Evolutionary conservation across 495 filamentous ascomycete species (phyloP).

Genomic region (Articulospora tetracladia): DNA sequence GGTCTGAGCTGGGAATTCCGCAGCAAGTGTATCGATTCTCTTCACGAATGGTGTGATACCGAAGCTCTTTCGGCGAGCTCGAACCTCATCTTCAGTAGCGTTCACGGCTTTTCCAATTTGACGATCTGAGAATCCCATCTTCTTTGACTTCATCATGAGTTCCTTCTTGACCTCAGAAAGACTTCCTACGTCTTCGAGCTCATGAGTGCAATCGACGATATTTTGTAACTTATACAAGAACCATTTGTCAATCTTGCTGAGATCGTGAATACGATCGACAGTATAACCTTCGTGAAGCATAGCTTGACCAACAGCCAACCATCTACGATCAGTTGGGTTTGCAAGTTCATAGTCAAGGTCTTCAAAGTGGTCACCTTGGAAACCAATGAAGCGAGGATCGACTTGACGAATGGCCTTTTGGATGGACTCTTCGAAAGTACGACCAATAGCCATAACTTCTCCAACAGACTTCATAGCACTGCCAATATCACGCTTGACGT

Average conservation of each 20-base stretch:
- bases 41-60: constrained; percentile 89
- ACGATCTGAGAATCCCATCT: constrained; percentile 94
- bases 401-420: constrained; percentile 98
- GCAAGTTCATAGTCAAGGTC: constrained; percentile 83
- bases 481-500: constrained; percentile 95
- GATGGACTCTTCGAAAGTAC: constrained; percentile 98
- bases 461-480: constrained; percentile 98
- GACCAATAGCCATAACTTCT: constrained; percentile 98
- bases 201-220: constrained; percentile 82
- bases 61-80: constrained; percentile 78
- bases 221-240: constrained; percentile 98
- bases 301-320: constrained; percentile 95
- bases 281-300: constrained; percentile 96
- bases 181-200: constrained; percentile 84
- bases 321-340: constrained; percentile 92
- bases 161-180: constrained; percentile 85
- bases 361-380: constrained; percentile 94
- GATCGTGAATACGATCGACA: constrained; percentile 82
- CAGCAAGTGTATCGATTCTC: constrained; percentile 89
- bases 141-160: constrained; percentile 84
- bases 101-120: constrained; percentile 88
- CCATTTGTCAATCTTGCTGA: constrained; percentile 96
- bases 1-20: constrained; percentile 95
- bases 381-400: constrained; percentile 84
- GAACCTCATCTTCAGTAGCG: constrained; percentile 84